Evolutionary conservation across 768 basidiomycete species (phyloP).

Genomic region (Kwoniella heveanensis): DNA sequence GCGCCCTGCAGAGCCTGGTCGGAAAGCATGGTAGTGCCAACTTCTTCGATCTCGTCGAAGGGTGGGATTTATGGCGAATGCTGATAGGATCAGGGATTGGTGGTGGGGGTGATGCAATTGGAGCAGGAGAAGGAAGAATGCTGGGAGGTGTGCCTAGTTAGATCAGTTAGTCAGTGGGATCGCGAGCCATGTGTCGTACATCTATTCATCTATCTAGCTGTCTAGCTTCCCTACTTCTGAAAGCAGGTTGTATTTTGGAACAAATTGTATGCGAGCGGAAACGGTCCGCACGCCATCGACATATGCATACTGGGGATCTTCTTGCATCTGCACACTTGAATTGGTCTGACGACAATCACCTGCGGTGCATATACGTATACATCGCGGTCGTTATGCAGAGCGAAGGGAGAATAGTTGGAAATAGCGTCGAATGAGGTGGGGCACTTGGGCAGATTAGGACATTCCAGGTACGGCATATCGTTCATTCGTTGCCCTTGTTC

Average conservation of each 20-base stretch:
- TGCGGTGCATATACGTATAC: too few relatives aligned
- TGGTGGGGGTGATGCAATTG: not conserved
- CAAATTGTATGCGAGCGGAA: too few relatives aligned
- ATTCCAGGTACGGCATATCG: not conserved
- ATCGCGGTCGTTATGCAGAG: too few relatives aligned
- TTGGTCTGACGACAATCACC: too few relatives aligned
- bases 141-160: constrained; percentile 7
- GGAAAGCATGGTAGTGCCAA: constrained; percentile 21
- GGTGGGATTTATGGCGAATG: constrained; percentile 28
- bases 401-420: too few relatives aligned
- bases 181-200: too few relatives aligned
- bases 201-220: too few relatives aligned
- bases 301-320: too few relatives aligned
- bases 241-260: not conserved
- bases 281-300: too few relatives aligned
- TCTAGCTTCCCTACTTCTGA: too few relatives aligned
- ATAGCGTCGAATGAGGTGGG: not conserved
- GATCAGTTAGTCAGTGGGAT: too few relatives aligned
- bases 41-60: constrained; percentile 47
- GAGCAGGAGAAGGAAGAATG: not conserved
- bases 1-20: constrained; percentile 20
- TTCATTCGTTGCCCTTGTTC: not conserved
- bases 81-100: constrained; percentile 3
- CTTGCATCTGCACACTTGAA: too few relatives aligned
- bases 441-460: not conserved